Percentiles rank a stretch among this genome's conserved stretches.
phyloP scores from a whole-genome alignment of 2,329 filamentous ascomycete species.

The Fusarium neocosmosporiellum region DNA sequence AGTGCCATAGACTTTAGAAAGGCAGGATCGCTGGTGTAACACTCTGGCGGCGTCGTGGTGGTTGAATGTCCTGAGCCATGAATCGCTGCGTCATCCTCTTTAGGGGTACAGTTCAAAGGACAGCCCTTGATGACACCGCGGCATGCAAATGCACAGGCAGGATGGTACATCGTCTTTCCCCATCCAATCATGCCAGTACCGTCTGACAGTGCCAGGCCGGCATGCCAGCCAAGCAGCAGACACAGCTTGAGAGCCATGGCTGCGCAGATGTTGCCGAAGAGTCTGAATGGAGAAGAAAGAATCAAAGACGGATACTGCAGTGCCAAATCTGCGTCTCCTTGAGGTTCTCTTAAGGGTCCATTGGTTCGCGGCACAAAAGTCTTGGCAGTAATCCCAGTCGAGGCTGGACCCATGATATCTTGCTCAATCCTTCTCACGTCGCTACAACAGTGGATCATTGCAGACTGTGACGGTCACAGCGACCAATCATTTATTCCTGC shows the following conservation, averaged over 20 bases:
- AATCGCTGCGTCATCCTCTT: slow-evolving; percentile 15
- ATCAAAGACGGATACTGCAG: not conserved
- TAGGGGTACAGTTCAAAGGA: slow-evolving; percentile 47
- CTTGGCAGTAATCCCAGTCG: not conserved
- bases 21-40: slow-evolving; percentile 43
- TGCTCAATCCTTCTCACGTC: slow-evolving; percentile 11
- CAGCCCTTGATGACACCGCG: slow-evolving; percentile 43
- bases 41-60: slow-evolving; percentile 40
- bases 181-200: slow-evolving; percentile 49
- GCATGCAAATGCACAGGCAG: slow-evolving; percentile 51
- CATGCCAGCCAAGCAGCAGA: not conserved
- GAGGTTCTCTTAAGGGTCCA: not conserved
- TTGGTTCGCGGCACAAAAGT: not conserved
- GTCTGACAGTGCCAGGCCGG: slow-evolving; percentile 16
- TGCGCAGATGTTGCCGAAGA: not conserved
- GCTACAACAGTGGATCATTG: not conserved
- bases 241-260: slow-evolving; percentile 1
- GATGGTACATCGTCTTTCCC: slow-evolving; percentile 51
- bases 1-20: slow-evolving; percentile 50
- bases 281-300: not conserved
- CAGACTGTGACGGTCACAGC: not conserved
- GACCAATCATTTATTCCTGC: not conserved
- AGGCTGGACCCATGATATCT: slow-evolving; percentile 1
- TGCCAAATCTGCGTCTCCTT: not conserved
- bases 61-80: slow-evolving; percentile 42